phyloP scores from a whole-genome alignment of 2,329 filamentous ascomycete species.

The Neophaeococcomyces aloes region DNA sequence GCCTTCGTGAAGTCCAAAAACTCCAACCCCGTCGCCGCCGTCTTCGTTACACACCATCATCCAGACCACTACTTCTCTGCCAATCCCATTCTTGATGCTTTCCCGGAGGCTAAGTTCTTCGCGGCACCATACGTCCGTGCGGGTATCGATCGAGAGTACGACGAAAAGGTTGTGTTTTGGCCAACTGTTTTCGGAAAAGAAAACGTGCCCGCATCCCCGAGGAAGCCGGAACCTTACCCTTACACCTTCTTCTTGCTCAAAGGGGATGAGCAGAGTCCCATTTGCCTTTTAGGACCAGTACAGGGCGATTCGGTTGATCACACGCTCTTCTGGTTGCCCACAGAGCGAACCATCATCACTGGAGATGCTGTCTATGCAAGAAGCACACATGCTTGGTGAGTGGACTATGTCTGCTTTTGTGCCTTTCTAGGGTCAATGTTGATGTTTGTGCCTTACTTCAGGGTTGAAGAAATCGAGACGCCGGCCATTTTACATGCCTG shows the following conservation, averaged over 20 bases:
- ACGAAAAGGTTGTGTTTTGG: slow-evolving; percentile 27
- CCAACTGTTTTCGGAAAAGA: slow-evolving; percentile 23
- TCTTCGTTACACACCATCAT: slow-evolving; percentile 29
- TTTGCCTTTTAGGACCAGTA: slow-evolving; percentile 25
- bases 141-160: slow-evolving; percentile 28
- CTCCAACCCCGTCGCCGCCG: slow-evolving; percentile 21
- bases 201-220: slow-evolving; percentile 22
- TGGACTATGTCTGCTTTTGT: neutral
- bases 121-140: slow-evolving; percentile 24
- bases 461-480: slow-evolving; percentile 26
- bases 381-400: slow-evolving; percentile 26
- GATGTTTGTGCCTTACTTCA: slow-evolving; percentile 1
- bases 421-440: no score
- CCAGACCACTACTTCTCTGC: slow-evolving; percentile 28
- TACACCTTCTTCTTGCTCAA: slow-evolving; percentile 25
- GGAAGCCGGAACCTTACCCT: slow-evolving; percentile 22
- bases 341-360: slow-evolving; percentile 22
- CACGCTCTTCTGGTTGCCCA: slow-evolving; percentile 25
- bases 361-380: slow-evolving; percentile 25
- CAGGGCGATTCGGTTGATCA: slow-evolving; percentile 27
- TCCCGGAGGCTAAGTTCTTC: slow-evolving; percentile 19
- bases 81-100: slow-evolving; percentile 26
- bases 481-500: slow-evolving; percentile 23
- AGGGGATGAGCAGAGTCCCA: slow-evolving; percentile 20
- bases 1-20: slow-evolving; percentile 23